phyloP scores from a whole-genome alignment of 1,139 yeast genomes.

The Candida sp. region DNA sequence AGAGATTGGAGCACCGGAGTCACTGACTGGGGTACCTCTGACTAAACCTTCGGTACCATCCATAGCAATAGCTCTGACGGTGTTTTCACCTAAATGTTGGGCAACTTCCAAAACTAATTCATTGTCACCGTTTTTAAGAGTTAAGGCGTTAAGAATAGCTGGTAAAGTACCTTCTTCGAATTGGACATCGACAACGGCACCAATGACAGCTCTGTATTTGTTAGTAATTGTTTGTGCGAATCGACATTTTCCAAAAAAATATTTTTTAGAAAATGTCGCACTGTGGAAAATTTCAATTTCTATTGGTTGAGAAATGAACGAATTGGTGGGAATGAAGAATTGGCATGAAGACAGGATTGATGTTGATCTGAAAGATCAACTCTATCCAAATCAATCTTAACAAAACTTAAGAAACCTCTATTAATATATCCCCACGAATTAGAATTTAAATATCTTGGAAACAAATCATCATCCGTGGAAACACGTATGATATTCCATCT shows the following conservation, averaged over 20 bases:
- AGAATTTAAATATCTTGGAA: too few relatives aligned
- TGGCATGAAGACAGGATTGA: too few relatives aligned
- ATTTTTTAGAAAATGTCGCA: not conserved
- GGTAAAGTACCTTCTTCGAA: constrained; percentile 98
- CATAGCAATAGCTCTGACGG: constrained; percentile 99
- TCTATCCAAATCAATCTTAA: too few relatives aligned
- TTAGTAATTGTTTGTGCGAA: too few relatives aligned
- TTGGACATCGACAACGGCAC: constrained; percentile 99
- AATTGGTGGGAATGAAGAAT: not conserved
- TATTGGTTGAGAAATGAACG: not conserved
- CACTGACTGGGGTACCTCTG: constrained; percentile 90
- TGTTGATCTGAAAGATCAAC: too few relatives aligned
- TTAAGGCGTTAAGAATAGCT: constrained; percentile 95
- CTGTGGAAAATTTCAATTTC: not conserved
- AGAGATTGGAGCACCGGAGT: constrained; percentile 98
- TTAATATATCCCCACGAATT: too few relatives aligned
- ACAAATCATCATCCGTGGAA: too few relatives aligned
- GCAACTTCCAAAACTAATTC: constrained; percentile 95
- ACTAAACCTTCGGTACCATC: constrained; percentile 99
- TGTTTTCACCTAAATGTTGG: constrained; percentile 99
- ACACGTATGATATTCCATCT: too few relatives aligned
- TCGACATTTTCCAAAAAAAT: not conserved
- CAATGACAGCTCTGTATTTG: constrained; percentile 82
- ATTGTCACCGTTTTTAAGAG: constrained; percentile 68
- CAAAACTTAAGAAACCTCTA: too few relatives aligned